phyloP scores from a whole-genome alignment of 768 basidiomycete genomes.

The Tylopilus vinaceipallidus region DNA sequence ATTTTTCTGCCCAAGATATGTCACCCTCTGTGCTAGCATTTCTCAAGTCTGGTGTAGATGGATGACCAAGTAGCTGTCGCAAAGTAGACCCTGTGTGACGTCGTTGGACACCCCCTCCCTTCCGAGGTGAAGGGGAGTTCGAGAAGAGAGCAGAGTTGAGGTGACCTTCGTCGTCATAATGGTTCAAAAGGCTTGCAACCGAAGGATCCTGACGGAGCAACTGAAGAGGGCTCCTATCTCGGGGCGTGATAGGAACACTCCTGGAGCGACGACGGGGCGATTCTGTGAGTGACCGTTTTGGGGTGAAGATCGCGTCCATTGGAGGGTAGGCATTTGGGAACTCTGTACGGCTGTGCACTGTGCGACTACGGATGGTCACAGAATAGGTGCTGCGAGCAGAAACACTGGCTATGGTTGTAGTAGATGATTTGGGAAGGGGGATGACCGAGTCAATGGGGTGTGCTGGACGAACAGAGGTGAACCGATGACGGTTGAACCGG shows the following conservation, averaged over 20 bases:
- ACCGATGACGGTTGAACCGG: not conserved
- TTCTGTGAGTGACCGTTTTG: slow-evolving; percentile 30
- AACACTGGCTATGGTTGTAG: slow-evolving; percentile 51
- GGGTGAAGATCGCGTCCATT: slow-evolving; percentile 28
- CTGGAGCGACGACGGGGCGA: slow-evolving; percentile 28
- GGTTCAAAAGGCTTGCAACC: slow-evolving; percentile 66
- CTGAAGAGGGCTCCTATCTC: slow-evolving; percentile 52
- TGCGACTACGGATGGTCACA: slow-evolving; percentile 68
- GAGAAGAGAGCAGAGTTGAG: slow-evolving; percentile 63
- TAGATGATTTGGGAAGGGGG: slow-evolving; percentile 48
- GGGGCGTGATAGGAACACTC: slow-evolving; percentile 39
- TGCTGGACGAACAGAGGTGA: slow-evolving; percentile 34
- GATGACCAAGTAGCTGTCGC: slow-evolving; percentile 66
- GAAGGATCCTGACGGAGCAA: slow-evolving; percentile 74
- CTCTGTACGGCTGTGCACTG: slow-evolving; percentile 58
- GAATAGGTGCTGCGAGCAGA: slow-evolving; percentile 62
- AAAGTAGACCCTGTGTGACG: slow-evolving; percentile 69
- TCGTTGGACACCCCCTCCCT: slow-evolving; percentile 49
- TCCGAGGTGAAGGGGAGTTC: slow-evolving; percentile 43
- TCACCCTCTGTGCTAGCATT: slow-evolving; percentile 60
- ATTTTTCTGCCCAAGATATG: slow-evolving; percentile 83
- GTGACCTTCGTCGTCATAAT: slow-evolving; percentile 73
- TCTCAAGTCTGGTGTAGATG: slow-evolving; percentile 29
- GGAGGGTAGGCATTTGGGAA: slow-evolving; percentile 61
- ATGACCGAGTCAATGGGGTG: slow-evolving; percentile 66